Evolutionary conservation across 352 stramenopile species (phyloP).

Genomic region (Phytophthora parvispora): DNA sequence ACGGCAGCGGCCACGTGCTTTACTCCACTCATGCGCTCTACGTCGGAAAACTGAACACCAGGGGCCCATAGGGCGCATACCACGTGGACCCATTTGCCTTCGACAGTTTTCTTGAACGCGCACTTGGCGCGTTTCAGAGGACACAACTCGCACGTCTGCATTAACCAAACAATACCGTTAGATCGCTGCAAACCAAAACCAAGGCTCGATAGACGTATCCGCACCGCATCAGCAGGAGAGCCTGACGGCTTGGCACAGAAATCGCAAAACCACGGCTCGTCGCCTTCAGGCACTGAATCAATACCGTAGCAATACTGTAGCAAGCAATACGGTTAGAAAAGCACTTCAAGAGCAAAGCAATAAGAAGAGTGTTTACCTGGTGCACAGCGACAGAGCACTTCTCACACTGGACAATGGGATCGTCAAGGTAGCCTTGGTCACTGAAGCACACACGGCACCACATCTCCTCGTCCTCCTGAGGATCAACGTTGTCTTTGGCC

Average conservation of each 20-base stretch:
- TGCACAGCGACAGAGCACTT: constrained; percentile 87
- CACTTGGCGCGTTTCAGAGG: constrained; percentile 69
- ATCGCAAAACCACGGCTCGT: constrained; percentile 90
- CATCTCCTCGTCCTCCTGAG: constrained; percentile 86
- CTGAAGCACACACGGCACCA: constrained; percentile 92
- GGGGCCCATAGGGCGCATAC: constrained; percentile 90
- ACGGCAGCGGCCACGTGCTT: constrained; percentile 80
- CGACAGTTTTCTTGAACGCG: constrained; percentile 87
- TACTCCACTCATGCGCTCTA: constrained; percentile 86
- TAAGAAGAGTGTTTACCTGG: constrained; percentile 63
- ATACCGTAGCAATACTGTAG: constrained; percentile 91
- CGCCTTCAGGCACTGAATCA: constrained; percentile 78
- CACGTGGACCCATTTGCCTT: constrained; percentile 87
- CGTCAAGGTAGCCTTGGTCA: constrained; percentile 88
- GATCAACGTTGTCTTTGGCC: constrained; percentile 47
- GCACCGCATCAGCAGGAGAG: constrained; percentile 60
- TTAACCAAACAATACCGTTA: constrained; percentile 4
- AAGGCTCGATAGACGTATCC: neutral
- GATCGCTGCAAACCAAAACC: neutral
- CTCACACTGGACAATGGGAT: constrained; percentile 91
- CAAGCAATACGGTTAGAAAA: constrained; percentile 14
- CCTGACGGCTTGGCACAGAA: constrained; percentile 63
- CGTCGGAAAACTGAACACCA: constrained; percentile 88
- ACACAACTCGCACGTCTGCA: constrained; percentile 84
- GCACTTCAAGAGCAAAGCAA: neutral